phyloP scores from a whole-genome alignment of 768 basidiomycete genomes.

The Russula abietina region DNA sequence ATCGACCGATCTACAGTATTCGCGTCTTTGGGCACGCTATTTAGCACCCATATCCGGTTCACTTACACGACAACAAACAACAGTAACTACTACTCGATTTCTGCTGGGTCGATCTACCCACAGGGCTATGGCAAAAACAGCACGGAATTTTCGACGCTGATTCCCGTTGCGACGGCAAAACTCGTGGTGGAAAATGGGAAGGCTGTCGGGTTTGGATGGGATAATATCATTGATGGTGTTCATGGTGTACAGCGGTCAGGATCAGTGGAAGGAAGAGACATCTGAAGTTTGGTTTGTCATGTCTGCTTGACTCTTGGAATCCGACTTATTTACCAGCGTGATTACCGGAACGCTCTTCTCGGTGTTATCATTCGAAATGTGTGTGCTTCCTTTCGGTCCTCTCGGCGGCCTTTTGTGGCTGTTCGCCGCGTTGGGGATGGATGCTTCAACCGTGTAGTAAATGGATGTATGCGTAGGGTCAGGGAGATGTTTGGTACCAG shows the following conservation, averaged over 20 bases:
- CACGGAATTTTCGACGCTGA: conserved; percentile 1
- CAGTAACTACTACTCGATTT: not conserved
- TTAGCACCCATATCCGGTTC: not conserved
- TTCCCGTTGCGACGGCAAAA: not conserved
- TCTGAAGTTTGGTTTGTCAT: conserved; percentile 16
- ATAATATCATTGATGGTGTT: not conserved
- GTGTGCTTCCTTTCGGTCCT: too few relatives aligned
- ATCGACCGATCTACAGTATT: conserved; percentile 8
- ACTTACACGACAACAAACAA: not conserved
- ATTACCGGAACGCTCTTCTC: too few relatives aligned
- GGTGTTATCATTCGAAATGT: too few relatives aligned
- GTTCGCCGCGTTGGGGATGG: too few relatives aligned
- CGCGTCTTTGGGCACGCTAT: not conserved
- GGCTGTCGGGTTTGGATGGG: not conserved
- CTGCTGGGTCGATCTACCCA: conserved; percentile 1
- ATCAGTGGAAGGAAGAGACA: not conserved
- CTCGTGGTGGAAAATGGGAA: conserved; percentile 9
- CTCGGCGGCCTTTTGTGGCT: too few relatives aligned
- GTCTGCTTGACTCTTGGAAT: too few relatives aligned
- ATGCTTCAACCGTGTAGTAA: too few relatives aligned
- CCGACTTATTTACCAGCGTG: too few relatives aligned
- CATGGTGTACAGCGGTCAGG: not conserved
- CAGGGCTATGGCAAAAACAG: conserved; percentile 10
- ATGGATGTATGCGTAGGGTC: too few relatives aligned
- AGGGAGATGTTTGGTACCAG: too few relatives aligned